phyloP scores from a whole-genome alignment of 2,329 filamentous ascomycete genomes.

The Colletotrichum lupini region DNA sequence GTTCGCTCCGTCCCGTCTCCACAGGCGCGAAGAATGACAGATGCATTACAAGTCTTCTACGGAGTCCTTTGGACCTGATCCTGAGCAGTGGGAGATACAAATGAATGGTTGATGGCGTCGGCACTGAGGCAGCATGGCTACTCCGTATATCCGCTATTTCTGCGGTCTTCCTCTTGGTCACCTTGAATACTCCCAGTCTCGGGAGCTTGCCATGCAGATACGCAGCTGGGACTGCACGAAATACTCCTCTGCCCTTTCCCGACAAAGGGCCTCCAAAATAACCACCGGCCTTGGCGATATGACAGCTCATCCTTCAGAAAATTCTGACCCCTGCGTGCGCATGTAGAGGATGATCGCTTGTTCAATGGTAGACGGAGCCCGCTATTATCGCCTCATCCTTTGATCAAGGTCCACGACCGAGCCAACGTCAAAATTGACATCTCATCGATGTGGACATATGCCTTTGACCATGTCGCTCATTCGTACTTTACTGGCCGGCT shows the following conservation, averaged over 20 bases:
- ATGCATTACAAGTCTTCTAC: background rate
- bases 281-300: constrained; percentile 14
- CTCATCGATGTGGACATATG: constrained; percentile 18
- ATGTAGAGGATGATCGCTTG: constrained; percentile 2
- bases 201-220: constrained; percentile 17
- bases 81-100: background rate
- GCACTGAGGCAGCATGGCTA: background rate
- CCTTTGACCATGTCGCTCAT: background rate
- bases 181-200: background rate
- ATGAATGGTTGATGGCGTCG: background rate
- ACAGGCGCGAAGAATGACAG: background rate
- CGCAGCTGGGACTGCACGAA: constrained; percentile 18
- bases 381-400: background rate
- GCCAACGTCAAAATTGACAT: background rate
- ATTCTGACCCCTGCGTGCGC: constrained; percentile 3
- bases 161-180: background rate
- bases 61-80: background rate
- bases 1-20: background rate
- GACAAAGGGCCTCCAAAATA: constrained; percentile 3
- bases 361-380: background rate
- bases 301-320: constrained; percentile 17
- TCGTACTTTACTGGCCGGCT: constrained; percentile 23
- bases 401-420: background rate
- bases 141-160: too few relatives aligned
- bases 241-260: constrained; percentile 10